Percentiles rank a stretch among this genome's conserved stretches.
Conservation (phyloP, 2,329 filamentous ascomycete species). For the Hypoxylon sp. region DNA sequence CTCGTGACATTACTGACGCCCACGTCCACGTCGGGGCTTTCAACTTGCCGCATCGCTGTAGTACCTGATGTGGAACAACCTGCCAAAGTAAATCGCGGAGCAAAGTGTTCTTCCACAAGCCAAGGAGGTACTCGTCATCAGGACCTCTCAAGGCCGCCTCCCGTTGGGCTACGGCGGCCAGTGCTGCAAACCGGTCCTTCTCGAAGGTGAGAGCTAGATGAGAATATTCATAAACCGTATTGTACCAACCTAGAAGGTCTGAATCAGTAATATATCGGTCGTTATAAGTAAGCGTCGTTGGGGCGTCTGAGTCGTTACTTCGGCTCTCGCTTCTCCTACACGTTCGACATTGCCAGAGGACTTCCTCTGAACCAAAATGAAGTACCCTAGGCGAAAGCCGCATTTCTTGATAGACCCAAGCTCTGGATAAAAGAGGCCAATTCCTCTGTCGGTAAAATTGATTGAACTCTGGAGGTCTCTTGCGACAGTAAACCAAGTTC, state of each 20-base stretch:
- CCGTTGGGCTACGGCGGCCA: conserved; percentile 1
- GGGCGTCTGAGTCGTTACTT: conserved; percentile 4
- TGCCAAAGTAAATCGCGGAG: conserved; percentile 5
- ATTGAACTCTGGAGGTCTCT: conserved; percentile 6
- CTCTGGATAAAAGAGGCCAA: conserved; percentile 1
- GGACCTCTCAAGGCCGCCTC: neutral
- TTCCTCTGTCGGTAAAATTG: conserved; percentile 2
- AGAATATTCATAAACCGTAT: conserved; percentile 4
- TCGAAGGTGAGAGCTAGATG: conserved; percentile 8
- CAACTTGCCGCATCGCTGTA: neutral
- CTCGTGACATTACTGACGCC: conserved; percentile 7
- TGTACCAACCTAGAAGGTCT: conserved; percentile 1
- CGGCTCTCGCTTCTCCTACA: conserved; percentile 7
- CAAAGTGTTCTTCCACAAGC: conserved; percentile 4
- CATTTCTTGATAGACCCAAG: conserved; percentile 10
- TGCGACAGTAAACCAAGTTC: conserved; percentile 5
- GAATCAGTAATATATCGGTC: neutral
- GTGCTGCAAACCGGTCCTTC: neutral
- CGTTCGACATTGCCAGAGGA: conserved; percentile 5
- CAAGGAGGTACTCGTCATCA: neutral
- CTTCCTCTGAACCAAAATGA: conserved; percentile 5
- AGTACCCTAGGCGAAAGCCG: conserved; percentile 10
- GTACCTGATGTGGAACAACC: conserved; percentile 1
- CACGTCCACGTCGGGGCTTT: conserved; percentile 1
- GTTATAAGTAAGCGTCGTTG: conserved; percentile 4